Percentiles rank a stretch among this genome's conserved stretches.
Evolutionary conservation across 345 rosid species (phyloP).

Genomic region (Mallotus nudiflorus): DNA sequence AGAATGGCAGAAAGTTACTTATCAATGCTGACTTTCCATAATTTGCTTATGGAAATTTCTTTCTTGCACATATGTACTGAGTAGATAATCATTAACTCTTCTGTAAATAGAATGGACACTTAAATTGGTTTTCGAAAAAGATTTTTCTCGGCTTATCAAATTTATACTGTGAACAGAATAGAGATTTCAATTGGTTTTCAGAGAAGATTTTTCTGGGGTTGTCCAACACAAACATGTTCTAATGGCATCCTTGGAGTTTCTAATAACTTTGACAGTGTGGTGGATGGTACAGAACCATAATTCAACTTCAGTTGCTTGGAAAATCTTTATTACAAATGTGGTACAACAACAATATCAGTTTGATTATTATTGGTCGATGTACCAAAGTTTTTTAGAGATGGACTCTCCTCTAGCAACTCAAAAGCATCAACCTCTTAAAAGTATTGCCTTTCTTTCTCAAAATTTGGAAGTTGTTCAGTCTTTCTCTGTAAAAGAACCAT

Average conservation of each 20-base stretch:
- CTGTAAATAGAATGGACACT: conserved; percentile 38
- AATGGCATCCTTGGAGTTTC: conserved; percentile 48
- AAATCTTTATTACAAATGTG: conserved; percentile 61
- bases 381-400: conserved; percentile 73
- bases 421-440: conserved; percentile 90
- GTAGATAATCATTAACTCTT: conserved; percentile 30
- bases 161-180: conserved; percentile 37
- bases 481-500: conserved; percentile 50
- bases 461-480: conserved; percentile 46
- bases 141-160: conserved; percentile 50
- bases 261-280: conserved; percentile 73
- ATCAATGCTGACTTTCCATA: too few species aligned
- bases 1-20: too few species aligned
- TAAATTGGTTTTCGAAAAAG: conserved; percentile 26
- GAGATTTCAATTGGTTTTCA: conserved; percentile 21
- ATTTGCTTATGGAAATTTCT: conserved; percentile 26
- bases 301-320: conserved; percentile 58
- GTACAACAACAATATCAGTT: conserved; percentile 39
- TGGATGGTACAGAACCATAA: conserved; percentile 57
- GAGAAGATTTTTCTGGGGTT: conserved; percentile 48
- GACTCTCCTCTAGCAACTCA: conserved; percentile 93
- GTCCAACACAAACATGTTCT: conserved; percentile 34
- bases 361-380: conserved; percentile 64
- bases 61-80: too few species aligned
- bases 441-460: conserved; percentile 71